phyloP scores from a whole-genome alignment of 106 monocot species.

The Phalaenopsis aphrodite region DNA sequence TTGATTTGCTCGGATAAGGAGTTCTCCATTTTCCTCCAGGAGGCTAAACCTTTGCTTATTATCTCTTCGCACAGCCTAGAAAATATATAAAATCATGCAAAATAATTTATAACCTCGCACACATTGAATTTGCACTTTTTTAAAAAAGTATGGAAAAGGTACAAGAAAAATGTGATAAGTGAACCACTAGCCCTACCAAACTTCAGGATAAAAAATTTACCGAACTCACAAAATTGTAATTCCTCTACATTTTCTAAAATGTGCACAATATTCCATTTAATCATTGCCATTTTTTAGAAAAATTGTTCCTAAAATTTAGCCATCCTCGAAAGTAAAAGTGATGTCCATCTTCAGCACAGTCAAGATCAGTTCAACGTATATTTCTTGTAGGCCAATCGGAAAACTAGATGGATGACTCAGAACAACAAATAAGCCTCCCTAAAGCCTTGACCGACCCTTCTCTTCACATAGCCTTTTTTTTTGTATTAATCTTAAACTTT shows the following conservation, averaged over 20 bases:
- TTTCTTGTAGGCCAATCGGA: neutral
- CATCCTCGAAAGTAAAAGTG: neutral
- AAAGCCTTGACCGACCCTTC: neutral
- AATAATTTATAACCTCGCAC: neutral
- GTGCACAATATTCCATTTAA: neutral
- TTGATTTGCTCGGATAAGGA: conserved; percentile 93
- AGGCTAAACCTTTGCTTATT: conserved; percentile 86
- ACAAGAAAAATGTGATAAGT: neutral
- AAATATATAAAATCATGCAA: neutral
- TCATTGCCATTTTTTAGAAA: neutral
- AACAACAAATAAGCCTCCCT: neutral
- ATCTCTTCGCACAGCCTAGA: conserved; percentile 78
- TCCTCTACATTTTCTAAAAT: neutral
- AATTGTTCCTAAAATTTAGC: neutral
- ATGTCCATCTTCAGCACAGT: neutral
- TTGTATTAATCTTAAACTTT: neutral
- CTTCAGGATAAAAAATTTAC: neutral
- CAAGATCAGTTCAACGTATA: neutral
- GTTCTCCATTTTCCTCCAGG: conserved; percentile 78
- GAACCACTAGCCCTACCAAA: neutral
- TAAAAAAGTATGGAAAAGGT: neutral
- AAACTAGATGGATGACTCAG: neutral
- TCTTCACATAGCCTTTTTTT: neutral
- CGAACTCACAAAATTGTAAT: neutral
- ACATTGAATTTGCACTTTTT: neutral